Base-by-base conservation (phyloP, 106 monocot species). In the Dendrobium huoshanense region DNA sequence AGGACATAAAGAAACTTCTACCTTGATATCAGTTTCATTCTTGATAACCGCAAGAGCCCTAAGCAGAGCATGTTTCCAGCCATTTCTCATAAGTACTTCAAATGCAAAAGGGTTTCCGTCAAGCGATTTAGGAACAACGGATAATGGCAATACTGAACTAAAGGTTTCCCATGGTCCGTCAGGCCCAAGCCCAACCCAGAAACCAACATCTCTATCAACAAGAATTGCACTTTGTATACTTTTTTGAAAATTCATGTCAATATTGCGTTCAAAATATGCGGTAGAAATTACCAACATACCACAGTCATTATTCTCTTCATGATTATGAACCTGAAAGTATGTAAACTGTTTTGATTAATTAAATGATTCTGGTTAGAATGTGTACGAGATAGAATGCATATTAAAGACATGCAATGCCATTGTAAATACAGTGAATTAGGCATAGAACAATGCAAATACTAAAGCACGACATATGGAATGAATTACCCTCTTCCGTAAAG, bases 121-220 rank as follows among this genome's bases (percentile, higher is more conserved):
- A 45, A 98, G 79, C 64, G 83, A 87, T 80, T 92, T 94, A 18
- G 98, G 94, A 72, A 88, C 67, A 72, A 91, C 79, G 77, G 89
- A 77, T 75, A 91, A 74, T 65, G 98, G 89, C 22, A 98, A 80
- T 79, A 91, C 72, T 25, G 94, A 87, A 59, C 85, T 85, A 87
- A 95, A 92, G 29, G 79, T 83, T 85, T 92, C 92, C 98, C 98
- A 98, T 2, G 92, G 94, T 43, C 98, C 98, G 67, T 89, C 77
- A 76, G 86, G 83, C 55, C 82, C 80, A 88, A 92, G 91, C 16
- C 92, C 92, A 76, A 95, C 80, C 85, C 85, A 92, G 79, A 98
- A 98, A 77, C 91, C 86, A 56, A 83, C 79, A 77, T 92, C 92
- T 41, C 80, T 86, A 82, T 89, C 82, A 84, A 65, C 77, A 20